Base-by-base conservation (phyloP, 1,284 basidiomycete species). In the Trametes hirsuta region DNA sequence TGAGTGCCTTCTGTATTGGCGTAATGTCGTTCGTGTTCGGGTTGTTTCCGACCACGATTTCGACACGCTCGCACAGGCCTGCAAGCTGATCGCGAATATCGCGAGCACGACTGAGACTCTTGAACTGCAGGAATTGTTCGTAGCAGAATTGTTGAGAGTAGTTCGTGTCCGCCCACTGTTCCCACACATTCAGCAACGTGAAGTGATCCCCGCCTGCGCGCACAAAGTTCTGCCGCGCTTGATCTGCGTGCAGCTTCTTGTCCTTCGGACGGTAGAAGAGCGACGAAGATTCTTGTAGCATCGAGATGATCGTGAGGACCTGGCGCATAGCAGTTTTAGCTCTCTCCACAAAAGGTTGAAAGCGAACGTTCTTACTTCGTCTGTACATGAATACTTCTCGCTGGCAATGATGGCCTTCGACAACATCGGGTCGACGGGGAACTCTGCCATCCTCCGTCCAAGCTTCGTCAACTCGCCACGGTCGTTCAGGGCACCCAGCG, bases 261-360 rank as follows among this genome's bases (percentile, higher is more conserved):
- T 98, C 97, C 78, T 99, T 99, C 0, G 97, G 97, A 25, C 97
- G 88, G 73, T 95, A 98, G 74, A 99, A 97, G 18, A 99, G 81
- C 3, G 95, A 97, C 0, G 89, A 88, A 0, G 95, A 97, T 76
- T 98, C 97, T 52, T 93, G 93, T 12, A 99, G 83, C 97, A 99
- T 99, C 0, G 95, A 87, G 48, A 99, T 97, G 69, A 99, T 98
- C 2, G 96, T 97, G 47, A 99, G 81, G 15, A 98, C 87, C 91
- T 93, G 63, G 24, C 48, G n/a, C 3, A 41, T 18, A 18, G 30
- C 37, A 40, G 45, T 15, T 42, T 51, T 41, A 15, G 42, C 37
- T 25, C 11, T 9, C 15, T 35, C 21, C 15, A 24, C 0, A 3
- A 3, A 14, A 4, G 2, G 8, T 6, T 0, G 12, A 35, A 1